Evolutionary conservation across 495 filamentous ascomycete genomes (phyloP).

Genomic region (Tetracladium setigerum): DNA sequence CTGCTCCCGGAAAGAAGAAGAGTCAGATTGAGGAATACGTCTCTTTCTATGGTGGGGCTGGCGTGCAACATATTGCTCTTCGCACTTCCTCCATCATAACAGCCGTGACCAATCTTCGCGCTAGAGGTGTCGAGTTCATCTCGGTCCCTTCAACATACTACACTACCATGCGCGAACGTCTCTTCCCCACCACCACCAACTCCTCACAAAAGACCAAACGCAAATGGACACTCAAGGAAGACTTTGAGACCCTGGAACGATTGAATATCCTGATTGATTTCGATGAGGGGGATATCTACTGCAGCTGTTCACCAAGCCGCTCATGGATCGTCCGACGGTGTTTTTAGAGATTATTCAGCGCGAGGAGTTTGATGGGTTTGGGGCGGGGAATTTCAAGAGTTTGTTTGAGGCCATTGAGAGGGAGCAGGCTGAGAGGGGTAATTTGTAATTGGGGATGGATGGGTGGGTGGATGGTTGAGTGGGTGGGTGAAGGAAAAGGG

Average conservation of each 20-base stretch:
- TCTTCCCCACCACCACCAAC: conserved; percentile 38
- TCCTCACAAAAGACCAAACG: conserved; percentile 34
- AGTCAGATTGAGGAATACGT: conserved; percentile 93
- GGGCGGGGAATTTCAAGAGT: conserved; percentile 91
- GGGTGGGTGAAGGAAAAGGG: too few species aligned
- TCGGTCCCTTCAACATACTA: conserved; percentile 77
- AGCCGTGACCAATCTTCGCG: conserved; percentile 64
- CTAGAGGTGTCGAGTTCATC: conserved; percentile 84
- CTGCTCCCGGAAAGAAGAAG: conserved; percentile 74
- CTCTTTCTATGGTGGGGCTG: conserved; percentile 75
- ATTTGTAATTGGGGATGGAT: too few species aligned
- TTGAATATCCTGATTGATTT: conserved; percentile 87
- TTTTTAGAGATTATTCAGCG: conserved; percentile 93
- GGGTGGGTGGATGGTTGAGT: too few species aligned
- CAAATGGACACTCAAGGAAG: conserved; percentile 55
- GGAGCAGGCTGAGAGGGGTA: conserved; percentile 77
- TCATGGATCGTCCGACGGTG: conserved; percentile 89
- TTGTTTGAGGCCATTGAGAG: conserved; percentile 89
- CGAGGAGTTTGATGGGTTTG: conserved; percentile 80
- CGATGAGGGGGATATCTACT: conserved; percentile 82
- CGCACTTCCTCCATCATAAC: conserved; percentile 70
- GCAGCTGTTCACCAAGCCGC: conserved; percentile 82
- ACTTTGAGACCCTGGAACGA: conserved; percentile 61
- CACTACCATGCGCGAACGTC: conserved; percentile 58
- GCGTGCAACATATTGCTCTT: conserved; percentile 88